These are phyloP conservation scores for Fusarium drepaniforme DNA, from an alignment of 2,329 filamentous ascomycete species.

Conservation along the genomic window DNA sequence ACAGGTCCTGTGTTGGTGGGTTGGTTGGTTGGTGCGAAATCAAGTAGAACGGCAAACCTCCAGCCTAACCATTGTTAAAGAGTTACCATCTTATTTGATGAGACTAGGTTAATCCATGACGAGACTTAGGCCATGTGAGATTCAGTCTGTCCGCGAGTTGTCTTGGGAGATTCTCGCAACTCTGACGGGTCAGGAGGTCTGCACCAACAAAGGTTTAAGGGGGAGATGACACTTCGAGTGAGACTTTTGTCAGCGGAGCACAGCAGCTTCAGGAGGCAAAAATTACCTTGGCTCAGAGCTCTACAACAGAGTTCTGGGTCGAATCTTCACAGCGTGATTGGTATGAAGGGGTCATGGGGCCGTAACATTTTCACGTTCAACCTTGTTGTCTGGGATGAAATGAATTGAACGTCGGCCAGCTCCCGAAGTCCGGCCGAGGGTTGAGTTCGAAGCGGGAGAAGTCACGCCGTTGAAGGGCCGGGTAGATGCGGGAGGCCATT, in stretches of 20 bases:
- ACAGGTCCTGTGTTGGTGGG: no score
- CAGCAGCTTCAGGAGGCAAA: not conserved
- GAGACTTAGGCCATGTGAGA: no score
- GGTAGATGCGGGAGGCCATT: not conserved
- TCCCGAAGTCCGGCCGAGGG: not conserved
- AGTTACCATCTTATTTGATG: no score
- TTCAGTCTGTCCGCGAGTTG: not conserved
- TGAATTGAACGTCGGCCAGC: not conserved
- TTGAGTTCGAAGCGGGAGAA: not conserved
- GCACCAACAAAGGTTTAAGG: not conserved
- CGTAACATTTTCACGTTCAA: not conserved
- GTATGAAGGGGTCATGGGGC: not conserved
- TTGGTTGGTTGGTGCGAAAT: no score
- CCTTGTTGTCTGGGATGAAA: not conserved
- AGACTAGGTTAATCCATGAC: no score
- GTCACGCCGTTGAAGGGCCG: not conserved
- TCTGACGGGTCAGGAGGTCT: not conserved
- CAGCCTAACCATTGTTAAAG: no score
- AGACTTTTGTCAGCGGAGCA: not conserved
- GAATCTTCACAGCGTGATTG: not conserved
- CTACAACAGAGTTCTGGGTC: not conserved
- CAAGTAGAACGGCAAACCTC: no score
- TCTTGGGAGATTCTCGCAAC: not conserved
- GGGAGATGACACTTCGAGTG: not conserved
- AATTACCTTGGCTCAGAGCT: not conserved